Percentiles rank a stretch among this genome's conserved stretches.
phyloP scores from a whole-genome alignment of 352 stramenopile genomes.

The Phytophthora lateralis region DNA sequence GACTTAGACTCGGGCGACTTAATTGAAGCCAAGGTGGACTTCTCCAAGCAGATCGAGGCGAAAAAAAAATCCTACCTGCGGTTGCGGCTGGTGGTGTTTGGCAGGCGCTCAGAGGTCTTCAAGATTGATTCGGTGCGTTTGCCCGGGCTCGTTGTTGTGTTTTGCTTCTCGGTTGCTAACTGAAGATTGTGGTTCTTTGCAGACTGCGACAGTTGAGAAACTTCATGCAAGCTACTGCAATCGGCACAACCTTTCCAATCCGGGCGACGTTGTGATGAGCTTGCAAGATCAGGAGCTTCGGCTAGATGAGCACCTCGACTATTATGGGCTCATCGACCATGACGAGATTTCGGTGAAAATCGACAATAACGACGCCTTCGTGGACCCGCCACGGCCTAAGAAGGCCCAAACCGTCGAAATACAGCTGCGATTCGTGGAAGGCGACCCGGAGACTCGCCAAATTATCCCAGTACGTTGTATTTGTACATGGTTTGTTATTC shows the following conservation, averaged over 20 bases:
- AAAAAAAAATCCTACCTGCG: conserved; percentile 67
- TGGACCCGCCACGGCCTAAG: conserved; percentile 18
- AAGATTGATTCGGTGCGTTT: conserved; percentile 69
- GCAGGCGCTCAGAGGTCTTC: conserved; percentile 62
- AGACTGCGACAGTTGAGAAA: conserved; percentile 65
- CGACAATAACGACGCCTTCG: conserved; percentile 30
- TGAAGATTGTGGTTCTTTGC: neutral
- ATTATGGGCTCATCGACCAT: conserved; percentile 55
- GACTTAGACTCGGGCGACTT: conserved; percentile 68
- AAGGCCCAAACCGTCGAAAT: conserved; percentile 37
- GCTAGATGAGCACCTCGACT: conserved; percentile 50
- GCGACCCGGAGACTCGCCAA: conserved; percentile 36
- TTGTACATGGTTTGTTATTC: neutral
- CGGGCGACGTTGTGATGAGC: conserved; percentile 59
- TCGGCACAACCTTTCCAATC: conserved; percentile 53
- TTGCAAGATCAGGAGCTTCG: conserved; percentile 47
- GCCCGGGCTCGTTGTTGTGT: neutral
- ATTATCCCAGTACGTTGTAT: conserved; percentile 45
- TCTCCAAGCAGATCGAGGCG: conserved; percentile 48
- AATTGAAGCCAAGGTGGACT: conserved; percentile 80
- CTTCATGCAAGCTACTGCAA: conserved; percentile 68
- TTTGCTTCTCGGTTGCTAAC: neutral
- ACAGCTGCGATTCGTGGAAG: conserved; percentile 51
- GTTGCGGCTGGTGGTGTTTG: conserved; percentile 57
- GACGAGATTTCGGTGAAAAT: conserved; percentile 73